Conservation (phyloP, 164 flowering plant species). For the Santalum album region DNA sequence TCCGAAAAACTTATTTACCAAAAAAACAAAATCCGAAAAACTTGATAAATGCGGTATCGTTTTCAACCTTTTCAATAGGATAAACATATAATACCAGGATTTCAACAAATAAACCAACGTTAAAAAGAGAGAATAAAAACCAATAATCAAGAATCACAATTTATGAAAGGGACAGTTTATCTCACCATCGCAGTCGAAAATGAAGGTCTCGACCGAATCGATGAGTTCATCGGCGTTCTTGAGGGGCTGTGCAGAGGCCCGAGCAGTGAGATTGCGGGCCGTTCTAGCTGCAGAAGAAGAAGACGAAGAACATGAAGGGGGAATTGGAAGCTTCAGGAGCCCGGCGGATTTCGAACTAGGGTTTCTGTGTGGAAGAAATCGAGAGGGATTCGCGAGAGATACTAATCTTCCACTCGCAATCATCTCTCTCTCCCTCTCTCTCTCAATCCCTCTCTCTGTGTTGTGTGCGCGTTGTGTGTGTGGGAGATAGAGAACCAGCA, state of each 20-base stretch:
- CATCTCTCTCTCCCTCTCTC: constrained; percentile 14
- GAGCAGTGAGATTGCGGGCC: constrained; percentile 16
- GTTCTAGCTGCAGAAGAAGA: constrained; percentile 12
- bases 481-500: too few relatives aligned
- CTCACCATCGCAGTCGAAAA: constrained; percentile 97
- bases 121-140: not conserved
- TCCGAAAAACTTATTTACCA: too few relatives aligned
- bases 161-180: not conserved
- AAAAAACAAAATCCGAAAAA: too few relatives aligned
- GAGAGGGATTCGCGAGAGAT: constrained; percentile 6
- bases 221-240: constrained; percentile 75
- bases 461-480: too few relatives aligned
- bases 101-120: not conserved
- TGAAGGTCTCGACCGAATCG: constrained; percentile 92
- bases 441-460: not conserved
- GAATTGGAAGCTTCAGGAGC: constrained; percentile 2
- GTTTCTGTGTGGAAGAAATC: not conserved
- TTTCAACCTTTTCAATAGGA: too few relatives aligned
- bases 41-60: too few relatives aligned
- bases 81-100: too few relatives aligned
- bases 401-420: constrained; percentile 20
- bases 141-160: too few relatives aligned
- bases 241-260: constrained; percentile 66
- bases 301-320: not conserved
- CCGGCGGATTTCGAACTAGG: constrained; percentile 8